Conservation (phyloP, 306 rosid genomes). For the Myrica gale region DNA sequence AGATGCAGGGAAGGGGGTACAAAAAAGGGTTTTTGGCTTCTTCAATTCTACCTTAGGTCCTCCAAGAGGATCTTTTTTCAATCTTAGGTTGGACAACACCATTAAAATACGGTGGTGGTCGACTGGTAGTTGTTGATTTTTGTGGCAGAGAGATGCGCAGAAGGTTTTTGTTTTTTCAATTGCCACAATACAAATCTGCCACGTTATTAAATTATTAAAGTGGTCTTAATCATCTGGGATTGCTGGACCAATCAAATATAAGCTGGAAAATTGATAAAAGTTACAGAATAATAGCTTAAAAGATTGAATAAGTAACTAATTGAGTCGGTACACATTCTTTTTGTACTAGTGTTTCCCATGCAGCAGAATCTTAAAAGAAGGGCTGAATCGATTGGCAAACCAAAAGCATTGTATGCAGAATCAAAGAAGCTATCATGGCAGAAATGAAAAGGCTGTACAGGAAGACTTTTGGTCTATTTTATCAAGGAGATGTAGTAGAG, state of each 20-base stretch:
- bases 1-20: too few species aligned
- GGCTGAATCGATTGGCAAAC: background rate
- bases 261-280: too few species aligned
- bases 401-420: background rate
- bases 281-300: background rate
- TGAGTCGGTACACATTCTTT: background rate
- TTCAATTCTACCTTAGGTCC: too few species aligned
- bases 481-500: too few species aligned
- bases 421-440: slow-evolving; percentile 3
- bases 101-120: too few species aligned
- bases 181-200: background rate
- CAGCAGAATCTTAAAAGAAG: background rate
- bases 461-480: too few species aligned
- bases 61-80: too few species aligned
- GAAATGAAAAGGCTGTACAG: background rate
- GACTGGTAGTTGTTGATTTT: too few species aligned
- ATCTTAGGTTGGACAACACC: too few species aligned
- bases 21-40: too few species aligned
- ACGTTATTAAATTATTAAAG: background rate
- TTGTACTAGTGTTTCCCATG: background rate
- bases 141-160: too few species aligned
- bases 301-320: background rate
- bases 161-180: too few species aligned
- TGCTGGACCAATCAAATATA: background rate
- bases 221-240: background rate